phyloP scores from a whole-genome alignment of 331 rosid genomes.

The Cydonia oblonga region DNA sequence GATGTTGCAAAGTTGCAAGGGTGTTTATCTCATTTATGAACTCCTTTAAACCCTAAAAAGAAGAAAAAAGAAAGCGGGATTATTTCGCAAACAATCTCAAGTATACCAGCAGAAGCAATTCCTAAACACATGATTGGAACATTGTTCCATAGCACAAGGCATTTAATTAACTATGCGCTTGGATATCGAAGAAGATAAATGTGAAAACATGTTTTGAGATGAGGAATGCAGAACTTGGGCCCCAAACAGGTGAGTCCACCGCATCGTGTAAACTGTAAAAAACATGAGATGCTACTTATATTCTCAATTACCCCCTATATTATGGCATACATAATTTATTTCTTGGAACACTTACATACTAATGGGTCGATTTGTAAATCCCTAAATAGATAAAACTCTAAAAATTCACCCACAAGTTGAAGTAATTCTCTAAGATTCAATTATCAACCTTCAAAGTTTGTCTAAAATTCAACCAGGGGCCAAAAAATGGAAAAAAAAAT shows the following conservation, averaged over 20 bases:
- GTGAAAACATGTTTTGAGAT: not conserved
- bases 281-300: not conserved
- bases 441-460: not conserved
- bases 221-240: not conserved
- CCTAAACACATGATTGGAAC: too few relatives aligned
- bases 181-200: not conserved
- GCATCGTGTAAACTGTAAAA: not conserved
- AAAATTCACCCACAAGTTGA: not conserved
- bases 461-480: not conserved
- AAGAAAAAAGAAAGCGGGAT: not conserved
- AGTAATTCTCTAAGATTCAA: not conserved
- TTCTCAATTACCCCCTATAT: not conserved
- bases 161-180: not conserved
- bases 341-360: not conserved
- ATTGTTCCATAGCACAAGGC: not conserved
- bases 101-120: not conserved
- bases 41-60: slow-evolving; percentile 76
- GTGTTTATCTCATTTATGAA: slow-evolving; percentile 69
- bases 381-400: not conserved
- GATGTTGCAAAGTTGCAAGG: slow-evolving; percentile 79
- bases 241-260: too few relatives aligned
- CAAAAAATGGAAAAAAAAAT: too few relatives aligned
- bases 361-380: not conserved
- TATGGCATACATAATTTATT: not conserved
- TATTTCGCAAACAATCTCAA: slow-evolving; percentile 1